Percentiles rank a stretch among this genome's conserved stretches.
Conservation (phyloP, 2,329 filamentous ascomycete genomes). For the Emmonsiellopsis sp. region DNA sequence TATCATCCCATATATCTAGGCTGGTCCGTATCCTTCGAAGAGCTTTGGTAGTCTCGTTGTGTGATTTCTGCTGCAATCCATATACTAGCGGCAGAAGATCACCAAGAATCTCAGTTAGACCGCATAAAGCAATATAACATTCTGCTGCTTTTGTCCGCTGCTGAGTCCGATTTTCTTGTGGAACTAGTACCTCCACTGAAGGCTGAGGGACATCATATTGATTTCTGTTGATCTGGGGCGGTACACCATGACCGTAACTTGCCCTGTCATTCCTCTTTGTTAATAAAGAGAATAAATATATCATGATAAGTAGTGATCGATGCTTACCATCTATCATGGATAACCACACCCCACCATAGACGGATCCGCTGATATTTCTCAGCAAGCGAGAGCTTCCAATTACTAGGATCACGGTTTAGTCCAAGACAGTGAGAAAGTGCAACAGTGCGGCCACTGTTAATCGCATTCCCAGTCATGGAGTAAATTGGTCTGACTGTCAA, state of each 20-base stretch:
- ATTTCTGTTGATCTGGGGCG: slow-evolving; percentile 42
- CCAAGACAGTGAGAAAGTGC: slow-evolving; percentile 48
- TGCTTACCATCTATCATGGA: slow-evolving; percentile 45
- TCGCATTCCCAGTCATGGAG: slow-evolving; percentile 49
- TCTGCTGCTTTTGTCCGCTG: slow-evolving; percentile 38
- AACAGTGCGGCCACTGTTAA: slow-evolving; percentile 44
- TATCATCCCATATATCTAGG: slow-evolving; percentile 37
- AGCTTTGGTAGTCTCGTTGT: slow-evolving; percentile 36
- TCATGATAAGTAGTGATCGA: not conserved
- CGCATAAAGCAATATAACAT: slow-evolving; percentile 45
- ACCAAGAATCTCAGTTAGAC: slow-evolving; percentile 38
- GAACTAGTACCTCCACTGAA: slow-evolving; percentile 32
- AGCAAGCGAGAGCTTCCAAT: slow-evolving; percentile 41
- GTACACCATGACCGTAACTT: slow-evolving; percentile 47
- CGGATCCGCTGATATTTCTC: slow-evolving; percentile 45
- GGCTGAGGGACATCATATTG: slow-evolving; percentile 50
- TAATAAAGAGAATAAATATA: not conserved
- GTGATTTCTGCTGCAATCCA: slow-evolving; percentile 32
- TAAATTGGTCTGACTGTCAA: slow-evolving; percentile 51
- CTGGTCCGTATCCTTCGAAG: slow-evolving; percentile 37
- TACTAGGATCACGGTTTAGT: slow-evolving; percentile 45
- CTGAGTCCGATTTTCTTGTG: slow-evolving; percentile 25
- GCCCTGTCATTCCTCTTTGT: slow-evolving; percentile 26
- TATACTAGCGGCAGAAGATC: slow-evolving; percentile 38
- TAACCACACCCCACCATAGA: slow-evolving; percentile 49